These are phyloP conservation scores for Paraphoma chrysanthemicola DNA, from an alignment of 2,329 filamentous ascomycete genomes.

Conservation along the genomic window DNA sequence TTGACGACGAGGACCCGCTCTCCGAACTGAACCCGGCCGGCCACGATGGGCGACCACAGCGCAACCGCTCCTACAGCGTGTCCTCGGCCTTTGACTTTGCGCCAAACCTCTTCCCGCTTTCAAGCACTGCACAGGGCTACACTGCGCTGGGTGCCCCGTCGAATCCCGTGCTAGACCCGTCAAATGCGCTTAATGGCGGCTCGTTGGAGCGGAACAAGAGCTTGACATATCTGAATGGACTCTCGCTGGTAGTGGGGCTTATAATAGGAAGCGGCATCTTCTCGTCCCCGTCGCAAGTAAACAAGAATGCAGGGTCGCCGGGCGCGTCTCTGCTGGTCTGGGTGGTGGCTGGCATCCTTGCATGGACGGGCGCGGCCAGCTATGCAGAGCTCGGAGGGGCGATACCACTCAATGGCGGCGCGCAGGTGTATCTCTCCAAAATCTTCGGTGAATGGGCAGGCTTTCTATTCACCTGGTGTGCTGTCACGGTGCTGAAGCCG, in stretches of 20 bases:
- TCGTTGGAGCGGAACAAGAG: slow-evolving; percentile 95
- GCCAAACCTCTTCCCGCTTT: slow-evolving; percentile 90
- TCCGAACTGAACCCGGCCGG: slow-evolving; percentile 63
- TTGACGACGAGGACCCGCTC: slow-evolving; percentile 85
- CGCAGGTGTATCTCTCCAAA: slow-evolving; percentile 93
- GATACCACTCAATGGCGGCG: slow-evolving; percentile 92
- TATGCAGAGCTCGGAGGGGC: slow-evolving; percentile 96
- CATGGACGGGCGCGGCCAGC: slow-evolving; percentile 94
- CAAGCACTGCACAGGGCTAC: slow-evolving; percentile 79
- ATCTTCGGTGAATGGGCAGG: slow-evolving; percentile 94
- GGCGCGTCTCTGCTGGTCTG: slow-evolving; percentile 91
- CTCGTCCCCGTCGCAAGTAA: slow-evolving; percentile 91
- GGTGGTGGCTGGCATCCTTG: slow-evolving; percentile 87
- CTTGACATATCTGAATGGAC: slow-evolving; percentile 89
- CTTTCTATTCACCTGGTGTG: slow-evolving; percentile 96
- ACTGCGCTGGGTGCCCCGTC: slow-evolving; percentile 83
- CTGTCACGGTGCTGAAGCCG: slow-evolving; percentile 91
- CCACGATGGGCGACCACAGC: slow-evolving; percentile 49
- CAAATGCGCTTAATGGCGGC: slow-evolving; percentile 70
- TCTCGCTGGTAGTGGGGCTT: slow-evolving; percentile 88
- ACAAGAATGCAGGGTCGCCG: slow-evolving; percentile 86
- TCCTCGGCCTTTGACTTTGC: slow-evolving; percentile 95
- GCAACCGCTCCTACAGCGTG: slow-evolving; percentile 80
- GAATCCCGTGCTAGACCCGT: slow-evolving; percentile 60
- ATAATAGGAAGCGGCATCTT: slow-evolving; percentile 98